Evolutionary conservation across 129 eudicot genomes (phyloP), one percentile per base, ranked within the genome.

Genomic region (Escallonia rubra): DNA sequence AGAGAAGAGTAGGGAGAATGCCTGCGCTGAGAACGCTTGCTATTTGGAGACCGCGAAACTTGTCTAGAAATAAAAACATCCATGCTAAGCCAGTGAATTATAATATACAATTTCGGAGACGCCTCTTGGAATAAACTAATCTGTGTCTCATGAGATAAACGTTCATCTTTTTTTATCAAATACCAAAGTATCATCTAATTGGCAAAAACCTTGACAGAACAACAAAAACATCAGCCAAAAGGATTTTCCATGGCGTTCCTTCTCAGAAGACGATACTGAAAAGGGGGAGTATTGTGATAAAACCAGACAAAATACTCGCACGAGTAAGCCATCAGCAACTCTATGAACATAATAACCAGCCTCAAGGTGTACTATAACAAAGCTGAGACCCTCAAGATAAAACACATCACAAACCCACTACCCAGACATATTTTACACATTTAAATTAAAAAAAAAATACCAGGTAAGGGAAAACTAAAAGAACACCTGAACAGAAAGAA

Each of bases 21-120:
- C 95, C 89, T 93, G 95, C 85, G 96, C 83, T 93, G 96, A 82
- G 99, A 84, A 81, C 81, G 96, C 96, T 82, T 93, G 99, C 92
- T 92, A 89, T 82, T 89, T 70, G 97, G 99, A 76, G 99, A 93
- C 90, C 96, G 78, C 86, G 96, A 93, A 87, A 82, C 93, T 75
- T 82, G 95, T 93, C 99, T 93, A 89, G 78, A 84, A 86, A 84
- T 68, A 71, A 83, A 85, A 93, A 86, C 79, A 87, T 81, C 78
- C 86, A 84, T 93, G 67, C 95, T 87, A 83, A 90, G 81, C 85
- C 84, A 78, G 77, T 84, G 81, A 91, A 87, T 80, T 68, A 53
- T 41, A 64, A 59, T 65, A 57, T 55, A 67, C 62, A 68, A 78
- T 58, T 61, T 52, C 53, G 51, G 39, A 71, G 57, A 64, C 64